These are phyloP conservation scores for Verticillium alfalfae DNA, from an alignment of 2,329 filamentous ascomycete genomes.

Conservation along the genomic window DNA sequence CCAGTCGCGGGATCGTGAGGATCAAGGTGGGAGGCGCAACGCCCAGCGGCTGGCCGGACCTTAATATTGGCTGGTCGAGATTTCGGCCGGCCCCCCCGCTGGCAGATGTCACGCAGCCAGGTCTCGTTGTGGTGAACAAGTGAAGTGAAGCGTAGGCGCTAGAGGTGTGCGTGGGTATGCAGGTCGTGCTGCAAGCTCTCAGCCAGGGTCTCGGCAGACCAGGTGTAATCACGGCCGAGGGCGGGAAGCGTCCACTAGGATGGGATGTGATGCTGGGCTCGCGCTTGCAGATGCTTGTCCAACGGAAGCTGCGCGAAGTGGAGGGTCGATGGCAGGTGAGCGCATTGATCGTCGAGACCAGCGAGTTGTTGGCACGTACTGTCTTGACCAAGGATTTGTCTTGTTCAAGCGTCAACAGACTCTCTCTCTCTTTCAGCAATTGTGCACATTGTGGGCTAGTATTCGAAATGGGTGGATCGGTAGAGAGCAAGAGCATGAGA, in stretches of 20 bases:
- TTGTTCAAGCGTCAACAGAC: too few relatives aligned
- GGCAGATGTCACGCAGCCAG: constrained; percentile 24
- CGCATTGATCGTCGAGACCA: neutral
- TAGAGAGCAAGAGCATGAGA: neutral
- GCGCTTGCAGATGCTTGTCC: constrained; percentile 1
- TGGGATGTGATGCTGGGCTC: neutral
- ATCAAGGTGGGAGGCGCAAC: constrained; percentile 17
- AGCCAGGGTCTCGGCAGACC: neutral
- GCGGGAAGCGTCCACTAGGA: neutral
- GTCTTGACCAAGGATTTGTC: too few relatives aligned
- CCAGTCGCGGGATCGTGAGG: constrained; percentile 8
- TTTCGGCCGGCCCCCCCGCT: constrained; percentile 28
- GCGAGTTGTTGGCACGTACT: neutral
- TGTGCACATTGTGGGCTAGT: too few relatives aligned
- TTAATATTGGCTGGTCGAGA: constrained; percentile 47
- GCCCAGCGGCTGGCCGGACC: constrained; percentile 39
- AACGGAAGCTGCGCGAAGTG: neutral
- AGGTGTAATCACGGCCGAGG: neutral
- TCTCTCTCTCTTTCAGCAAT: too few relatives aligned
- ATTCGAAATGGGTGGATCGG: too few relatives aligned
- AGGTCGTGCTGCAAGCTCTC: neutral
- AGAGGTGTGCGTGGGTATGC: constrained; percentile 14
- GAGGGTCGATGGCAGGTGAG: neutral
- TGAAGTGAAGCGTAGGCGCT: constrained; percentile 19
- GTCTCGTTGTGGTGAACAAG: neutral